Evolutionary conservation across 148 eudicot genomes (phyloP), one percentile per base, ranked within the genome.

Genomic region (Amaranthus palmeri): DNA sequence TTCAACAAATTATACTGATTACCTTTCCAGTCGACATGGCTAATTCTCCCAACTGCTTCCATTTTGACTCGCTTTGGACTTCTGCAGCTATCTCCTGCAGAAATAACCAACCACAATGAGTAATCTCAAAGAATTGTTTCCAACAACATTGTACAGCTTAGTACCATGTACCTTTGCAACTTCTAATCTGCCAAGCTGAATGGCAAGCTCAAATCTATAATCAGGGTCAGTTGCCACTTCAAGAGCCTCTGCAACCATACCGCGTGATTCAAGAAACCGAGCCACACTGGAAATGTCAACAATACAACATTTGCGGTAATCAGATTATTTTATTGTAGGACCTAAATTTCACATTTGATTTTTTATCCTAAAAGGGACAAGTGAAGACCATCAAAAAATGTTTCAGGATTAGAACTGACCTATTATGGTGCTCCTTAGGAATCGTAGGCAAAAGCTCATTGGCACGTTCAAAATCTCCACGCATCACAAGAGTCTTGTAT

Each of bases 41-140:
- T 79, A 95, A 77, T 84, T 91, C 99, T 74, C 99, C 99, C 87
- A 95, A 86, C 78, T 95, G 99, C 87, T 88, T 95, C 99, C 99
- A 95, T 83, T 92, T 95, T 55, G 96, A 85, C 79, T 91, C 99
- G 69, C 90, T 95, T 61, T 88, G 88, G 40, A 91, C 93, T 82
- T 84, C 93, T 65, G 78, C 43, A 71, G 99, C 99, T 77, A 95
- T 95, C 80, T 95, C 99, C 99, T 95, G 87, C 61, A 79, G 51
- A 54, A 56, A 8, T 13, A 8, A 69, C 12, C 7, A 69, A 54
- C 58, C n/a, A 62, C 49, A 69, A 70, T 64, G 78, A 76, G 54
- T 48, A 62, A 14, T 25, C 56, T 60, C 55, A 70, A 44, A 70
- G 25, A 0, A 56, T 11, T 51, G 56, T 67, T 76, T 54, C 64